Evolutionary conservation across 2,329 filamentous ascomycete genomes (phyloP).

Genomic region (Teratosphaeria pseudoeucalypti): DNA sequence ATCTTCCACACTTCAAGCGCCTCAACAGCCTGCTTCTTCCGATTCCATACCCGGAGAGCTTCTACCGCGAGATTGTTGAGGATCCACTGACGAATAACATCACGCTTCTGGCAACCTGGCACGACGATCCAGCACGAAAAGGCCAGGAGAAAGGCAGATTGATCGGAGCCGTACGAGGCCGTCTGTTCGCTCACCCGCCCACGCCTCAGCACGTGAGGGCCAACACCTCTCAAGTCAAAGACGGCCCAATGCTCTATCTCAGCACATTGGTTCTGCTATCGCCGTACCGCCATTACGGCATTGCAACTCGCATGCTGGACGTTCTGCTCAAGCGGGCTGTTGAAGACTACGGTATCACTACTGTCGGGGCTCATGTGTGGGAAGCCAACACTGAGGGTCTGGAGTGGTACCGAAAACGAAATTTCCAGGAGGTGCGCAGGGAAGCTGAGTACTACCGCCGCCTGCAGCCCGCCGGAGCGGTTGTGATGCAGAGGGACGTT

Average conservation of each 20-base stretch:
- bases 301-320: constrained; percentile 46
- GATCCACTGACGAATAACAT: constrained; percentile 43
- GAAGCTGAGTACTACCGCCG: constrained; percentile 50
- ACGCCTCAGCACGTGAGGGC: background rate
- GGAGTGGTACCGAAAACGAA: constrained; percentile 50
- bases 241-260: constrained; percentile 43
- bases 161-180: constrained; percentile 39
- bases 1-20: constrained; percentile 46
- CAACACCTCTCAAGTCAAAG: background rate
- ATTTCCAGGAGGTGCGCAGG: constrained; percentile 42
- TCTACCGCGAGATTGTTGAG: constrained; percentile 50
- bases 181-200: constrained; percentile 26
- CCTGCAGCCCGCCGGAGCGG: constrained; percentile 46
- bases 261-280: constrained; percentile 50
- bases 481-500: constrained; percentile 35
- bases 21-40: constrained; percentile 50
- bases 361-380: constrained; percentile 54
- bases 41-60: constrained; percentile 50
- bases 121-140: constrained; percentile 29
- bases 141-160: constrained; percentile 25
- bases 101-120: constrained; percentile 51
- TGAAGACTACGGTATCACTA: constrained; percentile 39
- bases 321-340: constrained; percentile 27
- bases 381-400: constrained; percentile 50
- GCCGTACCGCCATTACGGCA: constrained; percentile 47